Base-by-base conservation (phyloP, 768 basidiomycete genomes). In the Piloderma croceum region DNA sequence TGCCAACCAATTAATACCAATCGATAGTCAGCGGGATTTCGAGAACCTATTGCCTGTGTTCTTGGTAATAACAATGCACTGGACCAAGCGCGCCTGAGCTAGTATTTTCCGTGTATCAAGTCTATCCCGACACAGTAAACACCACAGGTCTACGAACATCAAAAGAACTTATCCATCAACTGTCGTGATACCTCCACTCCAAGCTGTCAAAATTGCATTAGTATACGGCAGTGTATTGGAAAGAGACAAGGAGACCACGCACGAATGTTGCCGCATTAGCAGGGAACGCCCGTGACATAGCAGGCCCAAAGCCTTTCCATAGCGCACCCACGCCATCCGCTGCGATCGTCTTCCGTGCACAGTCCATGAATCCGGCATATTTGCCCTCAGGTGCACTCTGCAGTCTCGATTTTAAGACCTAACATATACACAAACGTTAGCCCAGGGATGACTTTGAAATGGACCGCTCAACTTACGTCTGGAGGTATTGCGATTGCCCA, bases 271-370 rank as follows among this genome's bases (percentile, higher is more conserved):
- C 92, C 46, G 93, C 93, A 61, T 98, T 98, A 20, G 93, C 93
- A 10, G 93, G 93, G 79, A 96, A 94, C 31, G 93, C 93, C 55
- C 90, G 67, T 44, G 83, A 81, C 94, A 98, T 97, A 13, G 96
- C 96, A 12, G 94, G 96, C 34, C 90, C 93, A 58, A 99, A 90
- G 7, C 96, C 96, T 63, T 87, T 98, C 90, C 92, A 99, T 7
- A 99, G 68, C 2, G 94, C 93, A 21, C 63, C 63, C 13, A 88
- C 70, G 31, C 96, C 96, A 61, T 96, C 92, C 37, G 71, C 75
- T 5, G 89, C 87, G 49, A 98, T 86, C 7, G 91, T 88, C 67
- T 98, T 96, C 39, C 84, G 71, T 25, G 83, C 77, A 54, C 96
- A 99, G 60, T 99, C 96, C 41, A 96, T 52, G 54, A 98, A 74